Evolutionary conservation across 495 filamentous ascomycete genomes (phyloP).

Genomic region (Penicillium flavigenum): DNA sequence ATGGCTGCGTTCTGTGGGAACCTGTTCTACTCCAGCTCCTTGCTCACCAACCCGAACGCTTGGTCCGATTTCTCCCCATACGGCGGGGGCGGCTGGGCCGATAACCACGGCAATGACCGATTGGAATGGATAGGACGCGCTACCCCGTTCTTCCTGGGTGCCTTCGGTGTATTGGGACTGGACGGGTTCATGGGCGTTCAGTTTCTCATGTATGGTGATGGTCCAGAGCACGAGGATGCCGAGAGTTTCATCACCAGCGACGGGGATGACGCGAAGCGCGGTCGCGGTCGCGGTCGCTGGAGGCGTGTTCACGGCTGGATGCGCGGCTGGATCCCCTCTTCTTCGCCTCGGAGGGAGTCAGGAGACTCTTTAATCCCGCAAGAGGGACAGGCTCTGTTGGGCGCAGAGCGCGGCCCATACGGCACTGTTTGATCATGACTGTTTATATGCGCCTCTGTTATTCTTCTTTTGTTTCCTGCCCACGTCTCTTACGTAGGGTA

Average conservation of each 20-base stretch:
- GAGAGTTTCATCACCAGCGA: conserved; percentile 21
- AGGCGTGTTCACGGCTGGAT: conserved; percentile 62
- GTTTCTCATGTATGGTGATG: conserved; percentile 59
- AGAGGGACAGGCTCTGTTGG: conserved; percentile 39
- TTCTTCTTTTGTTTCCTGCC: conserved; percentile 1
- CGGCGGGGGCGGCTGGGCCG: conserved; percentile 68
- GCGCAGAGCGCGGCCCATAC: conserved; percentile 33
- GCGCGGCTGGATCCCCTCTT: conserved; percentile 64
- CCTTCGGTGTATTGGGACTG: conserved; percentile 64
- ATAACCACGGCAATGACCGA: conserved; percentile 55
- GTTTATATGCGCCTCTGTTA: conserved; percentile 6
- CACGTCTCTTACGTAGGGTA: background rate
- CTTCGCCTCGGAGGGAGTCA: conserved; percentile 29
- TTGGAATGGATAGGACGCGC: conserved; percentile 58
- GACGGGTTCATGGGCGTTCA: conserved; percentile 67
- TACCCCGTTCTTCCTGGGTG: conserved; percentile 70
- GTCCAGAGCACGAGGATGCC: conserved; percentile 31
- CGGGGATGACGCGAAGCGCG: conserved; percentile 38
- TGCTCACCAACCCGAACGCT: conserved; percentile 66
- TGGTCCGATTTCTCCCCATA: conserved; percentile 61
- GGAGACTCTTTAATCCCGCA: conserved; percentile 11
- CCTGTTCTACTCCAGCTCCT: conserved; percentile 66
- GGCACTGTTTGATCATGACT: conserved; percentile 33
- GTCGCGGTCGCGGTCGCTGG: conserved; percentile 50
- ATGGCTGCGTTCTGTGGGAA: conserved; percentile 72